Evolutionary conservation across 2,329 filamentous ascomycete genomes (phyloP).

Genomic region (Fusarium multiceps): DNA sequence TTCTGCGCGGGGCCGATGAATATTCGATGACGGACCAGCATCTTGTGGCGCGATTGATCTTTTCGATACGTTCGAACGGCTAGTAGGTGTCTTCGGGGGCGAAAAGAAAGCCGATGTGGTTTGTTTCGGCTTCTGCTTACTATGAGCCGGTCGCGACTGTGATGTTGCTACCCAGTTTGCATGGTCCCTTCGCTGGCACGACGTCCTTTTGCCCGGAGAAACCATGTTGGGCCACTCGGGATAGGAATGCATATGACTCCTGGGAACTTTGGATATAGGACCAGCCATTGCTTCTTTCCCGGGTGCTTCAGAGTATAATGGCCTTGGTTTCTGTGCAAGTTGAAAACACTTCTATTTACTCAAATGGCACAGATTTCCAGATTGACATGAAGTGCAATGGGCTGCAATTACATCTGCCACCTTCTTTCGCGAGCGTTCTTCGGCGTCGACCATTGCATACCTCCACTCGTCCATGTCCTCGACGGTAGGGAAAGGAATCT

Average conservation of each 20-base stretch:
- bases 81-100: constrained; percentile 1
- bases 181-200: background rate
- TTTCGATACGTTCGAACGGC: background rate
- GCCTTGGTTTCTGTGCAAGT: constrained; percentile 30
- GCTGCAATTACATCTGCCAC: constrained; percentile 1
- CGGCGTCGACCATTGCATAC: constrained; percentile 50
- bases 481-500: constrained; percentile 48
- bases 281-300: constrained; percentile 8
- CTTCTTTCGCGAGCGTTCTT: constrained; percentile 39
- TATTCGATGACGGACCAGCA: background rate
- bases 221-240: constrained; percentile 27
- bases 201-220: constrained; percentile 1
- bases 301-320: background rate
- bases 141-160: background rate
- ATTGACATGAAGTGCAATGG: constrained; percentile 49
- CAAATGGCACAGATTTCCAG: constrained; percentile 37
- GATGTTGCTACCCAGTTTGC: background rate
- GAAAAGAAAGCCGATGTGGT: constrained; percentile 29
- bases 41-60: background rate
- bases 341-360: constrained; percentile 38
- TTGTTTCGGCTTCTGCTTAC: background rate
- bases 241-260: constrained; percentile 12
- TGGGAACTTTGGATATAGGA: constrained; percentile 26
- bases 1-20: background rate
- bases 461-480: constrained; percentile 50